Base-by-base conservation (phyloP, 2,329 filamentous ascomycete genomes). In the Aspergillus jensenii region DNA sequence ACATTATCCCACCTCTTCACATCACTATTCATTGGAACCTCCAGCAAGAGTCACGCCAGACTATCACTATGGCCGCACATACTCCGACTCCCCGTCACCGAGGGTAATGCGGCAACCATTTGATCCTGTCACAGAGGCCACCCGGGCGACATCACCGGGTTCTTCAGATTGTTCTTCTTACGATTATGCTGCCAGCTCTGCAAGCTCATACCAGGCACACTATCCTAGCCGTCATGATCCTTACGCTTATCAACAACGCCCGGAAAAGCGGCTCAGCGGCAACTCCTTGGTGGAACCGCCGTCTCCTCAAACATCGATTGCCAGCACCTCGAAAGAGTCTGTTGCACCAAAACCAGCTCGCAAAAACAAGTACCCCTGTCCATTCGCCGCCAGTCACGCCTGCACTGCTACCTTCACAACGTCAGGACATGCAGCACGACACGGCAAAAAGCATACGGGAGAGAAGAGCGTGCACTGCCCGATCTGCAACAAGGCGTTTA, bases 381-480 rank as follows among this genome's bases (percentile, higher is more conserved):
- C 85, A 0, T 84, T 87, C 68, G 83, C 85, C 2, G 81, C 82
- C 63, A 79, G 82, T 52, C 84, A 81, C 68, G 77, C 79, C 52
- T 88, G 85, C 76, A 76, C 74, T 51, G 84, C 87, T 59, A 86
- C 81, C 48, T 88, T 88, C 72, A 88, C 86, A 52, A 88, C 85
- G 5, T 88, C 86, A 0, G 85, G 85, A 51, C 85, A 88, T 66
- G 85, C 85, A 6, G 85, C 85, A n/a, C 82, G 85, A 19, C 85
- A 88, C 65, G 85, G 85, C 27, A 88, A 88, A 74, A 87, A 87
- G 73, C 85, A 88, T 74, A 88, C 86, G 0, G 86, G 86, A 55
- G 86, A 87, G 73, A 88, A 88, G 71, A 85, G 86, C 59, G 84
- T 87, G n/a, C 81, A 84, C 66, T 88, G 85, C 67, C 85, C 85